Conservation (phyloP, 805 yeast species). For the Suhomyces tanzawaensis region DNA sequence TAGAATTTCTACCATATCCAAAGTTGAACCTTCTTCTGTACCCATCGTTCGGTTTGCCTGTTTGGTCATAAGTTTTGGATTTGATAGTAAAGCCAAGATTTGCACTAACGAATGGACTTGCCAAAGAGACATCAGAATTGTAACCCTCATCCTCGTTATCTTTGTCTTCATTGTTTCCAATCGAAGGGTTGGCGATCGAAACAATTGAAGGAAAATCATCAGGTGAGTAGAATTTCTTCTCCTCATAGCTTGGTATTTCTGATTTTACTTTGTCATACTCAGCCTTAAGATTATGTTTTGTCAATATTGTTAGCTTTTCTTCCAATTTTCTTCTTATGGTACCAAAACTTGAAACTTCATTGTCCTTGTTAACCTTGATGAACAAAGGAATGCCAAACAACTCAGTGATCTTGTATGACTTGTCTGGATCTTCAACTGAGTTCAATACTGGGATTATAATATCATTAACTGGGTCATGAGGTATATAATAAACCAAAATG, state of each 20-base stretch:
- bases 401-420: constrained; percentile 36
- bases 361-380: constrained; percentile 48
- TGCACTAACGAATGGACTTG: constrained; percentile 51
- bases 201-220: constrained; percentile 36
- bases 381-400: constrained; percentile 79
- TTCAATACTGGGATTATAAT: constrained; percentile 60
- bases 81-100: constrained; percentile 50
- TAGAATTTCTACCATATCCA: not conserved
- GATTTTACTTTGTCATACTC: constrained; percentile 21
- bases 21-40: constrained; percentile 5
- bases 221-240: constrained; percentile 19
- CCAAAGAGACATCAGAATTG: constrained; percentile 49
- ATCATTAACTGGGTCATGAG: constrained; percentile 43
- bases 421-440: constrained; percentile 35
- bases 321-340: constrained; percentile 57
- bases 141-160: constrained; percentile 30
- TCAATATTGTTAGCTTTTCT: constrained; percentile 24
- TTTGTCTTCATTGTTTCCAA: not conserved
- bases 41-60: not conserved
- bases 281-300: constrained; percentile 20
- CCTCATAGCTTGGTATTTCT: constrained; percentile 5
- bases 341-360: constrained; percentile 56
- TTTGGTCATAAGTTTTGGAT: constrained; percentile 1
- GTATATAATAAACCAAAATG: constrained; percentile 58
- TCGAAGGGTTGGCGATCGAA: not conserved